These are phyloP conservation scores for Dactylorhiza incarnata DNA, from an alignment of 106 monocot genomes.

Conservation along the genomic window DNA sequence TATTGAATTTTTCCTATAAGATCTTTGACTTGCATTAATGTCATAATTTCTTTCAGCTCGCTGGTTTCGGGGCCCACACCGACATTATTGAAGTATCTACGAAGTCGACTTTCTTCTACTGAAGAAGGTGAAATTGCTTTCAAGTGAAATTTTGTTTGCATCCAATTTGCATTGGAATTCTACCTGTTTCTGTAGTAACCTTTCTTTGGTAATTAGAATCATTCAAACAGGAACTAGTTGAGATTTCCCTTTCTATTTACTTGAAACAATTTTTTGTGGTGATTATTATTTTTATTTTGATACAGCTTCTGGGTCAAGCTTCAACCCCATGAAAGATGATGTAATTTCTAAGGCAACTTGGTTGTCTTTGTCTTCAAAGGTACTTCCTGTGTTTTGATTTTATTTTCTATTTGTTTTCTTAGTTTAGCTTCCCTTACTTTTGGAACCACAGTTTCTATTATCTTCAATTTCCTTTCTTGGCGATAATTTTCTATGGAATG, in stretches of 20 bases:
- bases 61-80: conserved; percentile 90
- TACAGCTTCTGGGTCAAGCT: conserved; percentile 33
- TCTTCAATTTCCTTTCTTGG: neutral
- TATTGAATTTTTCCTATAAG: neutral
- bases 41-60: conserved; percentile 44
- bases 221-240: neutral
- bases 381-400: conserved; percentile 13
- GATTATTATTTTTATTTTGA: conserved; percentile 8
- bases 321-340: conserved; percentile 44
- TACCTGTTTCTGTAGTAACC: neutral
- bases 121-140: conserved; percentile 57
- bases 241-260: neutral
- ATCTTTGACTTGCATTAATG: neutral
- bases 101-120: conserved; percentile 66
- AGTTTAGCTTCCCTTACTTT: neutral
- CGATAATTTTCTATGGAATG: neutral
- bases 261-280: neutral
- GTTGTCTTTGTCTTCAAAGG: conserved; percentile 79
- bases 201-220: neutral
- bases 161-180: neutral
- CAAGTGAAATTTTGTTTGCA: neutral
- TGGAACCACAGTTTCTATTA: neutral
- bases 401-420: neutral
- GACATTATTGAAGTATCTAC: conserved; percentile 59
- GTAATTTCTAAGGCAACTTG: conserved; percentile 59